Evolutionary conservation across 371 early-diverging fungal genomes (phyloP).

Genomic region (Lichtheimia ornata): DNA sequence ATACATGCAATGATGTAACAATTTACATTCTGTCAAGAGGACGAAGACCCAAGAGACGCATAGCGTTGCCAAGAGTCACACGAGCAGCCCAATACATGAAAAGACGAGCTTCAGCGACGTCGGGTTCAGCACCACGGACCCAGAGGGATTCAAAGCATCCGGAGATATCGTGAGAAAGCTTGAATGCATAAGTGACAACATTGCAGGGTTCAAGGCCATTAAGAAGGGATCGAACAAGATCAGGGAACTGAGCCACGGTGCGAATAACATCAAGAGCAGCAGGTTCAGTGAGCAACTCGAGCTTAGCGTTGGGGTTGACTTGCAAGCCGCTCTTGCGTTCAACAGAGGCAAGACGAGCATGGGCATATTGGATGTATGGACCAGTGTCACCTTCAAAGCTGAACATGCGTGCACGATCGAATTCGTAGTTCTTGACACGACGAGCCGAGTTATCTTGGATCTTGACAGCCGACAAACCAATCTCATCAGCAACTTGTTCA

Average conservation of each 20-base stretch:
- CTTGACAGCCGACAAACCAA: constrained; percentile 91
- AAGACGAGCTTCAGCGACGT: constrained; percentile 81
- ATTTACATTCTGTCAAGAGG: constrained; percentile 89
- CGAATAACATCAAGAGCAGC: constrained; percentile 76
- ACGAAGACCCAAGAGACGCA: constrained; percentile 75
- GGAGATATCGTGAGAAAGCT: constrained; percentile 86
- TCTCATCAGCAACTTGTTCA: constrained; percentile 76
- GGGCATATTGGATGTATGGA: constrained; percentile 98
- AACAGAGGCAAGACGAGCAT: constrained; percentile 94
- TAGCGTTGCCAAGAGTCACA: constrained; percentile 83
- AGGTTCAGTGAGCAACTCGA: constrained; percentile 72
- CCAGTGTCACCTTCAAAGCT: constrained; percentile 99
- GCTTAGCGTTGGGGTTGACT: constrained; percentile 64
- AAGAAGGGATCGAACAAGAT: constrained; percentile 70
- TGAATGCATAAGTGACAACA: constrained; percentile 91
- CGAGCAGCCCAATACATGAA: constrained; percentile 77
- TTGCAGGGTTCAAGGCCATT: constrained; percentile 89
- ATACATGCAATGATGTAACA: neutral
- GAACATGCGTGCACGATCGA: constrained; percentile 96
- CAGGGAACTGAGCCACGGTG: constrained; percentile 90
- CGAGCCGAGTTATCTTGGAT: constrained; percentile 97
- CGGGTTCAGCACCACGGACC: constrained; percentile 80
- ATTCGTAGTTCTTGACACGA: constrained; percentile 97
- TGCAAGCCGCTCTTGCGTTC: constrained; percentile 76
- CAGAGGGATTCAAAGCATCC: constrained; percentile 81